Evolutionary conservation across 768 basidiomycete genomes (phyloP).

Genomic region (Amanita pseudoporphyria): DNA sequence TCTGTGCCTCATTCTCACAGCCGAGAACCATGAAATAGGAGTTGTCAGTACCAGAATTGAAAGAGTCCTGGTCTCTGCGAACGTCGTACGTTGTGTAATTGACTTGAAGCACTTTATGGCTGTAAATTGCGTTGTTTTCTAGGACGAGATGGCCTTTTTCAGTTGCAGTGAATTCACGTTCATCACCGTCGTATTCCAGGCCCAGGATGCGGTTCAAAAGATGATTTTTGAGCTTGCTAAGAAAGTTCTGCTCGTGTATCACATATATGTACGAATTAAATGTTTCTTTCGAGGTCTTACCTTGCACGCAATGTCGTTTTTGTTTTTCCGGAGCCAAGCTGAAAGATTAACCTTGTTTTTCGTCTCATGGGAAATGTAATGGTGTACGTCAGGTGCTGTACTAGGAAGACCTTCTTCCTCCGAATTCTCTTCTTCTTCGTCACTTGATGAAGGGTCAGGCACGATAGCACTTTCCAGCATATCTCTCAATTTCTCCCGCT

Average conservation of each 20-base stretch:
- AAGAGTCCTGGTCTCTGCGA: conserved; percentile 26
- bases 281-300: conserved; percentile 12
- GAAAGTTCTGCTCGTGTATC: conserved; percentile 24
- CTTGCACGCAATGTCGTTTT: conserved; percentile 19
- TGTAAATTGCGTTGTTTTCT: conserved; percentile 14
- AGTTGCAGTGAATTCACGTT: conserved; percentile 13
- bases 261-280: no score
- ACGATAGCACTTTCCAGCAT: not conserved
- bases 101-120: conserved; percentile 21
- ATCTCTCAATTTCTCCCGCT: not conserved
- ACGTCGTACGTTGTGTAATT: conserved; percentile 36
- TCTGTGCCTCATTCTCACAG: not conserved
- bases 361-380: conserved; percentile 14
- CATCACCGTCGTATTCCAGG: conserved; percentile 16
- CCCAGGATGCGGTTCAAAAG: conserved; percentile 18
- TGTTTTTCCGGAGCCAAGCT: not conserved
- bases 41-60: conserved; percentile 25
- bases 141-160: conserved; percentile 10
- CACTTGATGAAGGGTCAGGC: no score
- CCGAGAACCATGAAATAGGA: not conserved
- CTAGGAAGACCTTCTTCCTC: not conserved
- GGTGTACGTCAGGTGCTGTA: conserved; percentile 8
- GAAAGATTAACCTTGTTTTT: conserved; percentile 3
- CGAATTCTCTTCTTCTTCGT: not conserved
- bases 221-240: conserved; percentile 19